Base-by-base conservation (phyloP, 805 yeast species). In the Candida xyloterini region DNA sequence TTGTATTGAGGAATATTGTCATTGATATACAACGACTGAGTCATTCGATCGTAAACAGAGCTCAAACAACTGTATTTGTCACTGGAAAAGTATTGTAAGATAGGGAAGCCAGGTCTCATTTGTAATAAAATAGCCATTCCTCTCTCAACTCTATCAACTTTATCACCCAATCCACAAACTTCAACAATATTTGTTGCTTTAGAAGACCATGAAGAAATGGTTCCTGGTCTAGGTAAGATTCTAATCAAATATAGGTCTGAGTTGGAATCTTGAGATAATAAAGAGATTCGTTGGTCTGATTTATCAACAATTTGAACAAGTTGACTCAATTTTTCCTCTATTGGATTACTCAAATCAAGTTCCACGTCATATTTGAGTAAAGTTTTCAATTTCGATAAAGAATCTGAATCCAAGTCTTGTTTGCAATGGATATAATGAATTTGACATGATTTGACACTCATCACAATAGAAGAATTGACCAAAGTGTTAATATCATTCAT, bases 131-230 rank as follows among this genome's bases (percentile, higher is more conserved):
- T 66, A 5, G 93, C 81, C 47, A 82, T 52, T 43, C 99, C 99
- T 58, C 99, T 79, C 70, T 93, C 99, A 42, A 93, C 81, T 55
- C 98, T 77, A 56, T 79, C 86, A 34, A 93, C 71, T 45, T 73
- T 75, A 14, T 73, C 70, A 27, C 71, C 75, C 45, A 93, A 73
- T 8, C 96, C 96, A 67, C 96, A 87, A 41, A 86, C 95, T 41
- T 81, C 78, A 37, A 90, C 76, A 51, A 93, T 93, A 66, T 93
- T 91, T 28, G 99, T 90, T 20, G 99, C 99, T 67, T 93, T 93
- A 10, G 98, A 90, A 8, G 96, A 87, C 99, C 99, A 93, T 24
- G 99, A 98, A 18, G 98, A 90, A 50, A 93, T 91, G 10, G 99
- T 93, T 46, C 99, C 99, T 7, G 89, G 70, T 63, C 98, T 79